Evolutionary conservation across 2,329 filamentous ascomycete species (phyloP).

Genomic region (Fusarium austroafricanum): DNA sequence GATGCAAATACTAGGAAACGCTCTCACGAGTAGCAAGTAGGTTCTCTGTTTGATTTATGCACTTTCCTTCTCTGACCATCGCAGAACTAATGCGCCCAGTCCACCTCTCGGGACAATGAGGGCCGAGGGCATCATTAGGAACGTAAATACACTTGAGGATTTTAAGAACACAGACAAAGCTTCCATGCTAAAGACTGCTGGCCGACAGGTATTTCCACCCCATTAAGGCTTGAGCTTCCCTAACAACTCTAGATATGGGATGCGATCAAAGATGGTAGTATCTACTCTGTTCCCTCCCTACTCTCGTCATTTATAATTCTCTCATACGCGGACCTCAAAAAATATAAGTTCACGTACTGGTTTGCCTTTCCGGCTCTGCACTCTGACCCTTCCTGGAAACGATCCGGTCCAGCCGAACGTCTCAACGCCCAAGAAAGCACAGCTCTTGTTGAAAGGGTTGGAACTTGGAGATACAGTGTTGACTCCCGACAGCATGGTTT

Average conservation of each 20-base stretch:
- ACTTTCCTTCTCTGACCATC: slow-evolving; percentile 35
- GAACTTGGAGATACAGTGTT: slow-evolving; percentile 86
- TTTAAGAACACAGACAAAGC: slow-evolving; percentile 87
- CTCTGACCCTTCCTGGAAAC: slow-evolving; percentile 85
- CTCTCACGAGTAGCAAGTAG: slow-evolving; percentile 85
- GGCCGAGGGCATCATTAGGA: slow-evolving; percentile 93
- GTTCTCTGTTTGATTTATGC: slow-evolving; percentile 51
- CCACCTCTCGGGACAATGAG: slow-evolving; percentile 78
- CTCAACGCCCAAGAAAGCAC: slow-evolving; percentile 78
- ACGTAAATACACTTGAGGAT: slow-evolving; percentile 95
- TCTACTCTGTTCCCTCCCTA: slow-evolving; percentile 93
- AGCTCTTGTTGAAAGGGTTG: slow-evolving; percentile 81
- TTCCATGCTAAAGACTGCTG: slow-evolving; percentile 81
- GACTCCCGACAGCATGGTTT: slow-evolving; percentile 92
- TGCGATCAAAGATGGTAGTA: slow-evolving; percentile 94
- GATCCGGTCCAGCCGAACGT: slow-evolving; percentile 63
- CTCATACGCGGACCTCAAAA: slow-evolving; percentile 95
- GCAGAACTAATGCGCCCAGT: slow-evolving; percentile 58
- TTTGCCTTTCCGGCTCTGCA: slow-evolving; percentile 96
- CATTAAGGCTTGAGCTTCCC: not conserved
- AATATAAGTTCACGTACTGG: slow-evolving; percentile 98
- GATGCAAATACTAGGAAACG: slow-evolving; percentile 90
- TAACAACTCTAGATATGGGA: slow-evolving; percentile 83
- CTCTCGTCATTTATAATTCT: slow-evolving; percentile 89
- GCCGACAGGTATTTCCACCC: slow-evolving; percentile 70